A percentile compares a stretch with the other conserved stretches of the same genome.
Conservation (phyloP, 805 yeast genomes). For the Teunomyces gatunensis region DNA sequence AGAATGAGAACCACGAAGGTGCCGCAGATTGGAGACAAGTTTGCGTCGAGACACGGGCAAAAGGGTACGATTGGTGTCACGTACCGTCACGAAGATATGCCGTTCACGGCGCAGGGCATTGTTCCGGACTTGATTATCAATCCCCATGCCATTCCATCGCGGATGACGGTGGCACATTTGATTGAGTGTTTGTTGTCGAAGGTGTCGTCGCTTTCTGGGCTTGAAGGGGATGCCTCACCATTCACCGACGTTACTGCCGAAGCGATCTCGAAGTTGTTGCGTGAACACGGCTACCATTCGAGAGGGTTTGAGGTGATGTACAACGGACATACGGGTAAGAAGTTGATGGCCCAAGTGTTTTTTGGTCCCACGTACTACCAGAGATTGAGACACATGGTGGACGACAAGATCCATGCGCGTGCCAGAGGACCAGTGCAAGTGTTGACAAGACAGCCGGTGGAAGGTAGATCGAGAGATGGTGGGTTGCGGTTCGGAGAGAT, state of each 20-base stretch:
- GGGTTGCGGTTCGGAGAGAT: conserved; percentile 98
- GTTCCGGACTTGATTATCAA: conserved; percentile 97
- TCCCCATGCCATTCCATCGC: conserved; percentile 99
- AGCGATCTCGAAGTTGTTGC: conserved; percentile 85
- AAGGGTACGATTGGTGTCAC: conserved; percentile 99
- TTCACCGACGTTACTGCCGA: conserved; percentile 98
- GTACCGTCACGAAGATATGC: conserved; percentile 98
- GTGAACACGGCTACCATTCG: conserved; percentile 96
- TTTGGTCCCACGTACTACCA: conserved; percentile 99
- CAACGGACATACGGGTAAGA: conserved; percentile 98
- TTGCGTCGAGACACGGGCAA: conserved; percentile 99
- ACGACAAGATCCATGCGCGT: conserved; percentile 97
- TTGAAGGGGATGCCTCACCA: conserved; percentile 99
- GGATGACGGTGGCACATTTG: conserved; percentile 99
- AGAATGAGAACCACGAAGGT: conserved; percentile 98
- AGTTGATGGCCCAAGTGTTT: conserved; percentile 96
- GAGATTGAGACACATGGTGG: conserved; percentile 98
- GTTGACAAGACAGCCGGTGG: conserved; percentile 96
- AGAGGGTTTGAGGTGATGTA: conserved; percentile 99
- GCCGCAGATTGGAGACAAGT: conserved; percentile 99
- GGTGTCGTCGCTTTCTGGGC: conserved; percentile 90
- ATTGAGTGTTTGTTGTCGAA: conserved; percentile 96
- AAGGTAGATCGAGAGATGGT: conserved; percentile 99
- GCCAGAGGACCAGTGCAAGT: conserved; percentile 99
- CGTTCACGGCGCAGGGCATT: conserved; percentile 90